phyloP scores from a whole-genome alignment of 2,329 filamentous ascomycete genomes.

The Alternaria ethzedia region DNA sequence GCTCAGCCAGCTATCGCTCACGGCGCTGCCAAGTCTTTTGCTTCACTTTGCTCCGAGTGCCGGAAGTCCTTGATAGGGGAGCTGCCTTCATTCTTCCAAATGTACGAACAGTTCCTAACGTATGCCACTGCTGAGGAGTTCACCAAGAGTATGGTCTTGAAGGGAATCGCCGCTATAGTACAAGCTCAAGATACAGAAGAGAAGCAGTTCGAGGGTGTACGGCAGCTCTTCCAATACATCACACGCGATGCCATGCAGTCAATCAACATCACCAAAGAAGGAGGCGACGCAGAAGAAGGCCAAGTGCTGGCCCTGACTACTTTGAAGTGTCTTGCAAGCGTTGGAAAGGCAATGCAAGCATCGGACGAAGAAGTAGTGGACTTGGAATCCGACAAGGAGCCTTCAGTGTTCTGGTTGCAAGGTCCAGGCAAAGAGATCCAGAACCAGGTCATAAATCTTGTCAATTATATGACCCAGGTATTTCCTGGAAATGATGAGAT shows the following conservation, averaged over 20 bases:
- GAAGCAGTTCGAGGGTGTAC: conserved; percentile 61
- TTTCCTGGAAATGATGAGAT: conserved; percentile 70
- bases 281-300: conserved; percentile 48
- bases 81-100: conserved; percentile 70
- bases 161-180: conserved; percentile 76
- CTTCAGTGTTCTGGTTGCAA: conserved; percentile 57
- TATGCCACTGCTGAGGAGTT: conserved; percentile 68
- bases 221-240: conserved; percentile 66
- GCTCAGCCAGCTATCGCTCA: conserved; percentile 66
- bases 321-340: conserved; percentile 71
- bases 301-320: conserved; percentile 58
- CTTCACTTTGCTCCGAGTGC: conserved; percentile 76
- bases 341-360: conserved; percentile 75
- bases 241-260: conserved; percentile 63
- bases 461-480: conserved; percentile 57
- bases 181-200: conserved; percentile 70
- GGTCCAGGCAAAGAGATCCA: conserved; percentile 59
- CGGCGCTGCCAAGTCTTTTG: conserved; percentile 77
- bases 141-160: conserved; percentile 75
- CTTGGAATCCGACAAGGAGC: conserved; percentile 60
- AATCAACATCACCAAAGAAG: conserved; percentile 40
- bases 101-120: conserved; percentile 71
- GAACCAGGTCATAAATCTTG: conserved; percentile 58
- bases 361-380: conserved; percentile 72
- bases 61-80: conserved; percentile 71